phyloP scores from a whole-genome alignment of 192 early-diverging fungal genomes.

The Oehlia diaphana region DNA sequence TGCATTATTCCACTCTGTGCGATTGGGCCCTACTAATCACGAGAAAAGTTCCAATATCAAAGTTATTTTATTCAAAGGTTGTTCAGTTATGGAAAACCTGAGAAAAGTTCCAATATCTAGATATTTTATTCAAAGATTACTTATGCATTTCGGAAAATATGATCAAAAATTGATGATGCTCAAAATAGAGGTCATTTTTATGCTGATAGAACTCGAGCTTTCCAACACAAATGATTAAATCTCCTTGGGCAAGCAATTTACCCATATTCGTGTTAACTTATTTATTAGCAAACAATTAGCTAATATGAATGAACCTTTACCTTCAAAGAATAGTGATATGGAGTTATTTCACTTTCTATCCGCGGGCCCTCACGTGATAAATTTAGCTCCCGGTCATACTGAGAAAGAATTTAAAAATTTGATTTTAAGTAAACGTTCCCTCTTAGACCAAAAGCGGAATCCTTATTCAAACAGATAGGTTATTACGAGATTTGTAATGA shows the following conservation, averaged over 20 bases:
- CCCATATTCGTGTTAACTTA: too few species aligned
- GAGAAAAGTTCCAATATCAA: background rate
- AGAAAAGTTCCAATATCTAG: too few species aligned
- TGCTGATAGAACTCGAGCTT: too few species aligned
- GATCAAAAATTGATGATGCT: too few species aligned
- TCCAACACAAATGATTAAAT: too few species aligned
- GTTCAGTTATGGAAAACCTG: too few species aligned
- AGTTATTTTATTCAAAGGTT: constrained; percentile 22
- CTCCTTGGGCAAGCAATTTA: too few species aligned
- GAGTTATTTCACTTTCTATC: constrained; percentile 11
- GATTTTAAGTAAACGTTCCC: background rate
- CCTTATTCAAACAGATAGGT: background rate
- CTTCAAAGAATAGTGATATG: background rate
- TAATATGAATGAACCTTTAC: background rate
- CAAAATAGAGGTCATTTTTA: too few species aligned
- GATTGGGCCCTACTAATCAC: background rate
- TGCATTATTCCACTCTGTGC: too few species aligned
- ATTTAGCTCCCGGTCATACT: background rate
- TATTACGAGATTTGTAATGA: constrained; percentile 15
- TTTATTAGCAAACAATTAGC: background rate
- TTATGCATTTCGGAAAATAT: background rate
- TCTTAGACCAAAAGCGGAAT: too few species aligned
- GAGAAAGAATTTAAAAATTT: too few species aligned
- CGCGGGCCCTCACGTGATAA: background rate
- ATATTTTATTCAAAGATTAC: too few species aligned